Percentiles rank a stretch among this genome's conserved stretches.
These are phyloP conservation scores for Talaromyces sp. DNA, from an alignment of 2,329 filamentous ascomycete genomes.

Conservation along the genomic window DNA sequence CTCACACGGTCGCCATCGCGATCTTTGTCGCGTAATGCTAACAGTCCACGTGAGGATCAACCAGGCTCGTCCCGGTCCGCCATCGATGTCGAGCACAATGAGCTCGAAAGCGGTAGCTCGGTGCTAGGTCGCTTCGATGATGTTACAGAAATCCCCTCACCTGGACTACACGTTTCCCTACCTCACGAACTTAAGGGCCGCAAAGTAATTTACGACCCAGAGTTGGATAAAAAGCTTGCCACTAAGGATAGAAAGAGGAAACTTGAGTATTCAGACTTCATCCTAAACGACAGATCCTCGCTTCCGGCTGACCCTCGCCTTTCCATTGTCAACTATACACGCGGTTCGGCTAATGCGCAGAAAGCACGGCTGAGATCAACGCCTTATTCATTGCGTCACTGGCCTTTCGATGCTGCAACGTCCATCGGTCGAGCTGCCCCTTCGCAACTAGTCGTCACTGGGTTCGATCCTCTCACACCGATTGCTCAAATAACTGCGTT, in stretches of 20 bases:
- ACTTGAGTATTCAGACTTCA: slow-evolving; percentile 52
- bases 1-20: neutral
- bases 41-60: neutral
- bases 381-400: slow-evolving; percentile 76
- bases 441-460: slow-evolving; percentile 86
- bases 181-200: slow-evolving; percentile 53
- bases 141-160: neutral
- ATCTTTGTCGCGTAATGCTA: neutral
- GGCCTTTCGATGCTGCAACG: slow-evolving; percentile 74
- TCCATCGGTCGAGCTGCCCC: slow-evolving; percentile 87
- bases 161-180: neutral
- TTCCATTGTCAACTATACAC: slow-evolving; percentile 60
- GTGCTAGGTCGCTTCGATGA: neutral
- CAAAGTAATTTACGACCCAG: slow-evolving; percentile 61
- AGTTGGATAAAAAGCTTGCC: slow-evolving; percentile 56
- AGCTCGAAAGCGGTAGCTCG: neutral
- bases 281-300: slow-evolving; percentile 53
- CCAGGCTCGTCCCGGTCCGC: neutral
- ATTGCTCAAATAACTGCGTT: slow-evolving; percentile 50
- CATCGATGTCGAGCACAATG: neutral
- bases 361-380: slow-evolving; percentile 67
- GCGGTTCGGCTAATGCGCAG: slow-evolving; percentile 62
- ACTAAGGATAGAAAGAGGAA: slow-evolving; percentile 56
- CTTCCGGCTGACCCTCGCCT: slow-evolving; percentile 79
- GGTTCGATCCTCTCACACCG: slow-evolving; percentile 86